Conservation (phyloP, 2,329 filamentous ascomycete species). For the Aureobasidium sp. region DNA sequence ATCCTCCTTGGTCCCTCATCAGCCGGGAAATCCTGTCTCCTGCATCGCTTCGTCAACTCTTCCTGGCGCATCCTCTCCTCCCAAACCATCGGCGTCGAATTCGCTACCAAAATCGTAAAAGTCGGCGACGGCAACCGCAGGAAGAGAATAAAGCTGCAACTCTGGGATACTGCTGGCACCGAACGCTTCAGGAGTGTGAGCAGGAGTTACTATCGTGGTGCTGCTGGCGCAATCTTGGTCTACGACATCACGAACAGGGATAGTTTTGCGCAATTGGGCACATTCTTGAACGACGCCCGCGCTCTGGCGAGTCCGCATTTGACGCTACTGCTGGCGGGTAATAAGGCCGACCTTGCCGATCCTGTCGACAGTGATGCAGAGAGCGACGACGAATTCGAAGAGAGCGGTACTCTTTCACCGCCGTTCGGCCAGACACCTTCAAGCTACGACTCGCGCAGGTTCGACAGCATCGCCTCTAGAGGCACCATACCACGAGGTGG, state of each 20-base stretch:
- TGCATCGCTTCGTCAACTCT: constrained; percentile 92
- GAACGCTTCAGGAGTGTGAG: constrained; percentile 94
- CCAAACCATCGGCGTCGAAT: constrained; percentile 97
- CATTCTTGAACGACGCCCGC: constrained; percentile 87
- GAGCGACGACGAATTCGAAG: constrained; percentile 35
- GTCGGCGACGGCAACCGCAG: constrained; percentile 70
- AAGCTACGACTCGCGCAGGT: constrained; percentile 6
- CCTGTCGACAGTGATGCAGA: constrained; percentile 4
- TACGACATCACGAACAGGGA: constrained; percentile 81
- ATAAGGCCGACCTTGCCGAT: constrained; percentile 75
- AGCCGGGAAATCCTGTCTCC: constrained; percentile 88
- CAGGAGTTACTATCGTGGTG: constrained; percentile 90
- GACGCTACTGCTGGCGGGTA: constrained; percentile 78
- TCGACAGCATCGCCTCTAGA: background rate
- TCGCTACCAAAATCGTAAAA: constrained; percentile 92
- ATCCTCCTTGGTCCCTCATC: constrained; percentile 91
- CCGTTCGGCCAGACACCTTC: background rate
- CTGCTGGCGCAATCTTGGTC: constrained; percentile 84
- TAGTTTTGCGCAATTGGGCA: constrained; percentile 69
- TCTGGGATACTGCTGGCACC: constrained; percentile 97
- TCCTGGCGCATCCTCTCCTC: constrained; percentile 91
- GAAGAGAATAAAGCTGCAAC: constrained; percentile 86
- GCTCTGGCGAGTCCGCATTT: constrained; percentile 83
- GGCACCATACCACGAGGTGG: constrained; percentile 29
- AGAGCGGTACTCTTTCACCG: constrained; percentile 13